Evolutionary conservation across 257 asterid species (phyloP).

Genomic region (Echium plantagineum): DNA sequence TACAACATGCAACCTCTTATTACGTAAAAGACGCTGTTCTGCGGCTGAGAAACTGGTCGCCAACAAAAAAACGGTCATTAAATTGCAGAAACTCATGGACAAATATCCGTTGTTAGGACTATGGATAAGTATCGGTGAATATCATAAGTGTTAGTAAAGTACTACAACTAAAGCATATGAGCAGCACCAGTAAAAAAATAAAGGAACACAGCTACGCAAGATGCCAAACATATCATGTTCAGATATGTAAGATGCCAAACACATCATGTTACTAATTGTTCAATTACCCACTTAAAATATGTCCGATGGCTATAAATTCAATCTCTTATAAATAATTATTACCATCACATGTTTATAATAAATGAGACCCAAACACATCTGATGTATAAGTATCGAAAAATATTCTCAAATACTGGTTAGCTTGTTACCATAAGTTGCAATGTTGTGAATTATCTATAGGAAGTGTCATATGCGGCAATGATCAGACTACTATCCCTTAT

Average conservation of each 20-base stretch:
- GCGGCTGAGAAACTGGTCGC: conserved; percentile 51
- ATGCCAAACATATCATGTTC: background rate
- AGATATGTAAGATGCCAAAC: background rate
- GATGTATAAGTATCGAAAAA: background rate
- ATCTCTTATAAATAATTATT: background rate
- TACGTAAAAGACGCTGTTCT: conserved; percentile 35
- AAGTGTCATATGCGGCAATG: background rate
- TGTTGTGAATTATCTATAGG: background rate
- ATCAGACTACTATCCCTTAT: no score
- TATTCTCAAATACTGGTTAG: background rate
- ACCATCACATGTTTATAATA: background rate
- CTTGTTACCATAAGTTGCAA: background rate
- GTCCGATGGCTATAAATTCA: background rate
- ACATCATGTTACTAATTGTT: background rate
- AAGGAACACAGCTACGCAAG: no score
- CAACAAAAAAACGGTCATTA: conserved; percentile 8
- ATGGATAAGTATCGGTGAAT: no score
- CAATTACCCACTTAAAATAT: background rate
- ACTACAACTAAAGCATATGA: background rate
- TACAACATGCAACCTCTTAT: conserved; percentile 48
- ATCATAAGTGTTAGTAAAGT: no score
- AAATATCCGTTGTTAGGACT: no score
- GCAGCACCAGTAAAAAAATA: background rate
- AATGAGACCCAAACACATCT: background rate
- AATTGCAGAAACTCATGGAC: background rate